Evolutionary conservation across 495 filamentous ascomycete species (phyloP).

Genomic region (Neurospora sp.): DNA sequence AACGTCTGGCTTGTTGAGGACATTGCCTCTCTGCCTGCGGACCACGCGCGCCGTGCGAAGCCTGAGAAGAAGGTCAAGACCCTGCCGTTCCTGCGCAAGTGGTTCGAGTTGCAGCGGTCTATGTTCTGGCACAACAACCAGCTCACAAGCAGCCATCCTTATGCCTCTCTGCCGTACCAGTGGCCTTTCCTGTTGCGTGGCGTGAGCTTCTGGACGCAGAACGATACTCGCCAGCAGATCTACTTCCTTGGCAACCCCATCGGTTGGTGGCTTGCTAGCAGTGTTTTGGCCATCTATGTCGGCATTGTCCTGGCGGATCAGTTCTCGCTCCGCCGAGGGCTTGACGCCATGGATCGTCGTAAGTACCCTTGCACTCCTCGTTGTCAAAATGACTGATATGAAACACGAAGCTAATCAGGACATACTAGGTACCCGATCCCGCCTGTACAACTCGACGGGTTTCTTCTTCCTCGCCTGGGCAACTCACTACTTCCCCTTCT

Average conservation of each 20-base stretch:
- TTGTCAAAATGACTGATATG: background rate
- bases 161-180: conserved; percentile 86
- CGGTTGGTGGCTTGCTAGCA: conserved; percentile 94
- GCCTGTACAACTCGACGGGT: conserved; percentile 94
- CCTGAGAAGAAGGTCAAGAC: conserved; percentile 67
- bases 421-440: conserved; percentile 66
- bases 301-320: conserved; percentile 91
- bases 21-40: conserved; percentile 63
- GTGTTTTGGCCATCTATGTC: conserved; percentile 83
- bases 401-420: conserved; percentile 11
- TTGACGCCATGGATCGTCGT: conserved; percentile 92
- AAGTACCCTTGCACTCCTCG: conserved; percentile 34
- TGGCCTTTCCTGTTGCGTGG: conserved; percentile 96
- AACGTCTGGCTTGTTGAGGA: conserved; percentile 94
- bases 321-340: conserved; percentile 77
- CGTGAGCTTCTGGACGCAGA: conserved; percentile 99
- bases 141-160: conserved; percentile 91
- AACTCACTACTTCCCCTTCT: conserved; percentile 97
- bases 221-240: conserved; percentile 91
- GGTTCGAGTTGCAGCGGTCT: conserved; percentile 89
- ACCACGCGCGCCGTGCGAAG: conserved; percentile 60
- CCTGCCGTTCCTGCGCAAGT: conserved; percentile 85
- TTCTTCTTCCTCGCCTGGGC: conserved; percentile 99
- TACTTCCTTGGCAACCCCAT: conserved; percentile 97
- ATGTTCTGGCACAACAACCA: conserved; percentile 99